A percentile compares a stretch with the other conserved stretches of the same genome.
phyloP scores from a whole-genome alignment of 2,329 filamentous ascomycete species.

The Beauveria rudraprayagi region DNA sequence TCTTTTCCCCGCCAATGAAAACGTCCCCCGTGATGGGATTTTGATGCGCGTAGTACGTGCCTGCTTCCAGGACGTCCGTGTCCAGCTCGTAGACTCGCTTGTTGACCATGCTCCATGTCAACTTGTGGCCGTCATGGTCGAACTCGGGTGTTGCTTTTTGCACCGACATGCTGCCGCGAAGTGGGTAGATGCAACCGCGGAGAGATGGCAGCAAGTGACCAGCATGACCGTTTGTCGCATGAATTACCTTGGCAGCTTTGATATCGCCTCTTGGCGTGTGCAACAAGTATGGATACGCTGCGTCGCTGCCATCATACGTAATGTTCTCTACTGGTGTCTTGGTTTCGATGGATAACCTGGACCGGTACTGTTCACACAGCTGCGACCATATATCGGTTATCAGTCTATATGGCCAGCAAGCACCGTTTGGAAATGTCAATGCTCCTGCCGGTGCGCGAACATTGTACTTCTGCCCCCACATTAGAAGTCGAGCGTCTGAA shows the following conservation, averaged over 20 bases:
- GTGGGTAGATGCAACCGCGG: conserved; percentile 28
- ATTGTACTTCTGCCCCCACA: conserved; percentile 16
- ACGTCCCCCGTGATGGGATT: conserved; percentile 26
- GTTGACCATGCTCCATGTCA: conserved; percentile 30
- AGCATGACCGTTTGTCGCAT: conserved; percentile 35
- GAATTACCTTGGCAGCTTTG: conserved; percentile 26
- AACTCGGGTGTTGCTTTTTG: conserved; percentile 22
- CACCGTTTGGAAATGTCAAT: conserved; percentile 21
- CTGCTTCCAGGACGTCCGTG: conserved; percentile 28
- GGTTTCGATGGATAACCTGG: conserved; percentile 22
- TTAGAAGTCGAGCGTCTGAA: background rate
- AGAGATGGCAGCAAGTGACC: conserved; percentile 33
- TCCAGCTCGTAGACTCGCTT: conserved; percentile 36
- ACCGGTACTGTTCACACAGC: conserved; percentile 20
- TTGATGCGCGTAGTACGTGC: conserved; percentile 4
- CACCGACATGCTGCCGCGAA: conserved; percentile 35
- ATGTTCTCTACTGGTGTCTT: conserved; percentile 23
- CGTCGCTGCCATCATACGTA: background rate
- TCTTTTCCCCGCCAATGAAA: conserved; percentile 41
- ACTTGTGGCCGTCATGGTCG: background rate
- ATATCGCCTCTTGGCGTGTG: conserved; percentile 29
- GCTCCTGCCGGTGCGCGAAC: conserved; percentile 14
- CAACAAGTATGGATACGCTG: conserved; percentile 20
- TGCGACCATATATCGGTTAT: conserved; percentile 26
- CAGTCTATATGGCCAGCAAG: conserved; percentile 32